Evolutionary conservation across 169 alveolate genomes (phyloP), one percentile per base, ranked within the genome.

Genomic region (Cryptosporidium meleagridis): DNA sequence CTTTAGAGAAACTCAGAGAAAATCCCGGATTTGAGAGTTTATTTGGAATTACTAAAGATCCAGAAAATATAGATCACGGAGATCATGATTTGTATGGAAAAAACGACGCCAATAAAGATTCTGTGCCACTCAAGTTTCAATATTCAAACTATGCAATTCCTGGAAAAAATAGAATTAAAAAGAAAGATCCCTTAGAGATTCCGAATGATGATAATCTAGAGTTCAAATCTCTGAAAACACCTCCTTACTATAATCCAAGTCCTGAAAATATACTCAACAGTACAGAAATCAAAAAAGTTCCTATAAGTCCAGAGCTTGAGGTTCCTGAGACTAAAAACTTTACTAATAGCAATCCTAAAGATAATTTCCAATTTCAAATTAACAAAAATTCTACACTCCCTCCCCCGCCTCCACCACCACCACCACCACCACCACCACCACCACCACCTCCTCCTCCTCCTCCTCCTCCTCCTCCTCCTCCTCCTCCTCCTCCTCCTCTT

Each of bases 91-190:
- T 5, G 0, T 3, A 48, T 16, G 55, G 6, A 1, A 14, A 48
- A 16, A 48, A 48, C 4, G 18, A 48, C 4, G 7, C 23, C 6
- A 8, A 23, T 53, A 33, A 21, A 53, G 62, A n/a, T 23, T 5
- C 39, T 48, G 6, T 2, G 7, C 72, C 7, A 65, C 8, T 65
- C 21, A 31, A 65, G 31, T 65, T 65, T 18, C 72, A 65, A 29
- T 65, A 65, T 33, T 65, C 72, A 10, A 65, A 35, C 31, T 65
- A 65, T 14, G 72, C 72, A 10, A 65, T 65, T 65, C 72, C 72
- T 10, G 72, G 72, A 29, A 37, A 16, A 7, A 35, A 29, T n/a
- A 26, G 48, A n/a, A 35, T 29, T 2, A 65, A n/a, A 35, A 29
- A 29, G n/a, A 55, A 26, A 55, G 67, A 26, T 10, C 23, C 72